Evolutionary conservation across 345 rosid genomes (phyloP), one percentile per base, ranked within the genome.

Genomic region (Geranium rotundifolium): DNA sequence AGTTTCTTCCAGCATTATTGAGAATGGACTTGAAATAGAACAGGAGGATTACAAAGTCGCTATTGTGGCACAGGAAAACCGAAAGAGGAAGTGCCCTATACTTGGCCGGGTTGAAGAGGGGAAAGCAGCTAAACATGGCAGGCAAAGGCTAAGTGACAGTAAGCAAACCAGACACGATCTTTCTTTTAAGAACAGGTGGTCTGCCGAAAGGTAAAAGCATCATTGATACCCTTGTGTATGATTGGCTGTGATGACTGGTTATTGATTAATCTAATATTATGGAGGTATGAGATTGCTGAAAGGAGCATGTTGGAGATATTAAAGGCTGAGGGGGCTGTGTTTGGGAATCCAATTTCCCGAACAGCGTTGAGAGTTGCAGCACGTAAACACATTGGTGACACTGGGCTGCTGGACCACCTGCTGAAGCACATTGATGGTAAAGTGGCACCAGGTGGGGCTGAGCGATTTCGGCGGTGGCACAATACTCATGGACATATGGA

Each of bases 401-500:
- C 96, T 64, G 98, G 98, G 17, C 89, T 92, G 59, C 84, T 92
- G 75, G 98, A 92, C 75, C 98, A 92, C 72, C 77, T 82, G 29
- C 74, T 89, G 75, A 92, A 92, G 93, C 93, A 92, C 73, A 79
- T 87, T 52, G 96, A 87, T 66, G 95, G 95, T 49, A 85, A 79
- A 66, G 88, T 92, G 49, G 92, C 96, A 14, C 95, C 96, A 6
- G 83, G 85, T 63, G 96, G 96, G 71, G 58, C 69, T 29, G 91
- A 89, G 63, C 79, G 98, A 58, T 89, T 85, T 71, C 77, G 95
- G 61, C 87, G 98, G 62, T 87, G 95, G 77, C 81, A 84, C 75
- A 87, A 87, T 69, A 82, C 96, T 0, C 75, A 81, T 50, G 98
- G 98, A 57, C 65, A 70, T 30, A 87, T 92, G 95, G 82, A 85